Conservation (phyloP, 176 grass and related monocot species). For the Musa beccarii region DNA sequence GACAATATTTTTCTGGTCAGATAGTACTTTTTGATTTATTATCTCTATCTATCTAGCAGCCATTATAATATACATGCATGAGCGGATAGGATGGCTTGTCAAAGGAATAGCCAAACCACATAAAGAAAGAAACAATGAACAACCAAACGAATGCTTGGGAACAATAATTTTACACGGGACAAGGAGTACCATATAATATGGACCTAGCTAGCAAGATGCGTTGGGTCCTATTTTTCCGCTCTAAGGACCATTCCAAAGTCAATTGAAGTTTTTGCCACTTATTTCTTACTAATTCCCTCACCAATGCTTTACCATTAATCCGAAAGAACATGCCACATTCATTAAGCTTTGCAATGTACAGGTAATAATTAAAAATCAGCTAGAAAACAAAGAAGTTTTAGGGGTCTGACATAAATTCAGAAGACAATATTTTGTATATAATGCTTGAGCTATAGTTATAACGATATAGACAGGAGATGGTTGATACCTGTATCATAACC, state of each 20-base stretch:
- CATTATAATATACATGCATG: background rate
- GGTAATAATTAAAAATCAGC: background rate
- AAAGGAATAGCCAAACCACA: background rate
- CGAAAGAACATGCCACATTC: background rate
- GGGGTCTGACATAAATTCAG: background rate
- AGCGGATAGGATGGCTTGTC: background rate
- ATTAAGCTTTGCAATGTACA: background rate
- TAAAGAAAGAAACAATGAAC: background rate
- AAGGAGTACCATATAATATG: background rate
- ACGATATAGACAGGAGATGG: too few relatives aligned
- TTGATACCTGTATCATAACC: slow-evolving; percentile 91
- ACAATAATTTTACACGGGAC: background rate
- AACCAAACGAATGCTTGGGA: background rate
- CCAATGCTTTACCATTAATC: background rate
- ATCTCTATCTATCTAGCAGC: too few relatives aligned
- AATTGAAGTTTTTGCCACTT: background rate
- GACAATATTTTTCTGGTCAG: too few relatives aligned
- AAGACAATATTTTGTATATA: background rate
- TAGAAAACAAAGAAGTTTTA: background rate
- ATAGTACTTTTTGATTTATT: too few relatives aligned
- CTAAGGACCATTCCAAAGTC: background rate
- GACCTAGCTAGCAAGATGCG: too few relatives aligned
- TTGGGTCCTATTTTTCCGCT: background rate
- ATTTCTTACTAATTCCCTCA: background rate
- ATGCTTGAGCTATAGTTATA: background rate